Evolutionary conservation across 306 rosid species (phyloP).

Genomic region (Cicer arietinum): DNA sequence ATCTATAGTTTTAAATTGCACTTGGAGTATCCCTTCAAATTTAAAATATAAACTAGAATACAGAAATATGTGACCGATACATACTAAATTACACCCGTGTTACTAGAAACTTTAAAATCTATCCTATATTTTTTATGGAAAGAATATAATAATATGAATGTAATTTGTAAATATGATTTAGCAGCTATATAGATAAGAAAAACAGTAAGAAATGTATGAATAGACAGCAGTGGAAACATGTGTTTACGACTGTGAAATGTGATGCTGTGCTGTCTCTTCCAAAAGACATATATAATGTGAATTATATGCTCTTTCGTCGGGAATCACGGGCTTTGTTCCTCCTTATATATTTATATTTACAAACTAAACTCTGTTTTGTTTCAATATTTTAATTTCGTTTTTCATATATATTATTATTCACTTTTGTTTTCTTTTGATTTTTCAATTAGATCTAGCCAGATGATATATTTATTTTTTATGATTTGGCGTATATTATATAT

Average conservation of each 20-base stretch:
- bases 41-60: too few species aligned
- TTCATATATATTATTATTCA: slow-evolving; percentile 25
- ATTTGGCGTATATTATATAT: not conserved
- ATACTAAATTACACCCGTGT: too few species aligned
- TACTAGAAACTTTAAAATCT: too few species aligned
- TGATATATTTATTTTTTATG: slow-evolving; percentile 12
- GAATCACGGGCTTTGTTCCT: slow-evolving; percentile 80
- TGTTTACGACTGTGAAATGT: slow-evolving; percentile 46
- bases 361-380: slow-evolving; percentile 25
- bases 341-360: slow-evolving; percentile 34
- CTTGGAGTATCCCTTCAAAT: too few species aligned
- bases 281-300: slow-evolving; percentile 44
- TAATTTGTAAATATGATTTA: slow-evolving; percentile 10
- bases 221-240: slow-evolving; percentile 51
- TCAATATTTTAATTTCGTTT: slow-evolving; percentile 36
- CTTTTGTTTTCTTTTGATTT: slow-evolving; percentile 19
- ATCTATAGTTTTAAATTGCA: too few species aligned
- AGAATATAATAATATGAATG: not conserved
- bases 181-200: slow-evolving; percentile 1
- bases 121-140: too few species aligned
- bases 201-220: slow-evolving; percentile 41
- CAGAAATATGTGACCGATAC: too few species aligned
- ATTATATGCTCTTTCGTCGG: slow-evolving; percentile 50
- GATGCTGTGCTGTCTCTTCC: slow-evolving; percentile 58
- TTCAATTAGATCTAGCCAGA: slow-evolving; percentile 27